phyloP scores from a whole-genome alignment of 1,284 basidiomycete species.

The Pseudozyma pruni region DNA sequence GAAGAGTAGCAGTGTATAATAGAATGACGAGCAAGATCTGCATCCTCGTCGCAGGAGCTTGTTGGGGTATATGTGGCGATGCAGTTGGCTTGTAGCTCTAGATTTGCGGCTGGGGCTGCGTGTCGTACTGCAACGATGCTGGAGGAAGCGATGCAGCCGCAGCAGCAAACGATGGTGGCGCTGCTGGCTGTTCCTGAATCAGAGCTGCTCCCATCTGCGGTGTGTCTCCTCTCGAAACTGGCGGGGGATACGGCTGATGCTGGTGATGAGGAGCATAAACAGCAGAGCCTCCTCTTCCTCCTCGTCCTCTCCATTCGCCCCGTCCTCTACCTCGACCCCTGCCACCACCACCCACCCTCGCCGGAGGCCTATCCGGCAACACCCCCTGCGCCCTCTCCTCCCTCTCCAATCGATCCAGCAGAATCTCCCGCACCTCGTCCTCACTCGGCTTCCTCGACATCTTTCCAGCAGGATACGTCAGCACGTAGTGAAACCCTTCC shows the following conservation, averaged over 20 bases:
- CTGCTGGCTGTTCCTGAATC: not conserved
- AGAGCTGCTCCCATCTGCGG: not conserved
- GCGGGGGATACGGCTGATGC: conserved; percentile 13
- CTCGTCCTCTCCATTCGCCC: conserved; percentile 9
- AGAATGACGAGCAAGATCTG: no score
- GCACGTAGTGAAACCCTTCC: conserved; percentile 39
- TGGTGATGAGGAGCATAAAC: conserved; percentile 21
- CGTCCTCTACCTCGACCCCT: conserved; percentile 13
- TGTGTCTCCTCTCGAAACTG: not conserved
- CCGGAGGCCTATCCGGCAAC: conserved; percentile 28
- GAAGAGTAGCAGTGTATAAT: no score
- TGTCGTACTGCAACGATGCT: not conserved
- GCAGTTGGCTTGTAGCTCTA: no score
- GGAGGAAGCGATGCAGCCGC: conserved; percentile 25
- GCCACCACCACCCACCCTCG: conserved; percentile 10
- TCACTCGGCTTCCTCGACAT: conserved; percentile 20
- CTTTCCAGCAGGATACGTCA: conserved; percentile 23
- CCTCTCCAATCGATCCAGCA: conserved; percentile 17
- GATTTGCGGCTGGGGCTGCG: conserved; percentile 3
- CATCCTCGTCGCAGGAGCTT: conserved; percentile 2
- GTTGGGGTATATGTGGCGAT: not conserved
- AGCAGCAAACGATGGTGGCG: conserved; percentile 25
- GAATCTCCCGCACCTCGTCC: conserved; percentile 17
- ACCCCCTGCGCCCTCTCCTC: conserved; percentile 15
- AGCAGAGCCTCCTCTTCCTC: conserved; percentile 20